A percentile compares a stretch with the other conserved stretches of the same genome.
These are phyloP conservation scores for Cyclotella kingstonii DNA, from an alignment of 108 stramenopile genomes.

Conservation along the genomic window DNA sequence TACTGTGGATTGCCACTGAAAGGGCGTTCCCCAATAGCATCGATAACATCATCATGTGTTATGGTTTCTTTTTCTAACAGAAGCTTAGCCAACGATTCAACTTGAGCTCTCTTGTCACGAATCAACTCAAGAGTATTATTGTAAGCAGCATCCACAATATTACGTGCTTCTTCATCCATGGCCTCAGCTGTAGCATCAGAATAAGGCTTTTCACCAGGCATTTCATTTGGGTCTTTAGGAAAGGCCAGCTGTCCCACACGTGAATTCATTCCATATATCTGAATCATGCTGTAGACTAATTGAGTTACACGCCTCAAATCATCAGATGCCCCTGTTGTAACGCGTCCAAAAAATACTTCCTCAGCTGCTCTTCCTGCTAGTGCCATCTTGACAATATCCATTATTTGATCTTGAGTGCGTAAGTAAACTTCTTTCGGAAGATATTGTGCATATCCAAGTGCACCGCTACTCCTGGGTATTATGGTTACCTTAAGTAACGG, in stretches of 20 bases:
- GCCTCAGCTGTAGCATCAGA: slow-evolving; percentile 91
- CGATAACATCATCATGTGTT: slow-evolving; percentile 92
- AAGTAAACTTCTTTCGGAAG: slow-evolving; percentile 92
- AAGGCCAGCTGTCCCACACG: slow-evolving; percentile 93
- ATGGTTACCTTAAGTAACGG: slow-evolving; percentile 97
- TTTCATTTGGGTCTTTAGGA: slow-evolving; percentile 71
- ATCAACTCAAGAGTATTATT: slow-evolving; percentile 77
- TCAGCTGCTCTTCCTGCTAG: slow-evolving; percentile 94
- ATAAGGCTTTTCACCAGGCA: slow-evolving; percentile 88
- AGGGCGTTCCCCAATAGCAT: slow-evolving; percentile 89
- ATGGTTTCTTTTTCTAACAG: slow-evolving; percentile 96
- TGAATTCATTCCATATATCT: slow-evolving; percentile 93
- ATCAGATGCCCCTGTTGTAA: slow-evolving; percentile 95
- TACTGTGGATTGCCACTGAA: slow-evolving; percentile 80
- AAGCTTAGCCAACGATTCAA: slow-evolving; percentile 80
- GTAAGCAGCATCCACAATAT: slow-evolving; percentile 91
- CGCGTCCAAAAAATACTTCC: slow-evolving; percentile 90
- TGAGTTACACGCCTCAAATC: slow-evolving; percentile 92
- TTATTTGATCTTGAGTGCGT: slow-evolving; percentile 83
- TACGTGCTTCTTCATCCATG: slow-evolving; percentile 95
- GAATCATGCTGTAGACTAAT: slow-evolving; percentile 92
- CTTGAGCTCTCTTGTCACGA: slow-evolving; percentile 71
- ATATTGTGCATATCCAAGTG: slow-evolving; percentile 96
- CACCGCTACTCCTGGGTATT: slow-evolving; percentile 88
- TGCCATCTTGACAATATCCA: slow-evolving; percentile 97